A percentile compares a stretch with the other conserved stretches of the same genome.
These are phyloP conservation scores for Tuber brumale DNA, from an alignment of 495 filamentous ascomycete species.

Conservation along the genomic window DNA sequence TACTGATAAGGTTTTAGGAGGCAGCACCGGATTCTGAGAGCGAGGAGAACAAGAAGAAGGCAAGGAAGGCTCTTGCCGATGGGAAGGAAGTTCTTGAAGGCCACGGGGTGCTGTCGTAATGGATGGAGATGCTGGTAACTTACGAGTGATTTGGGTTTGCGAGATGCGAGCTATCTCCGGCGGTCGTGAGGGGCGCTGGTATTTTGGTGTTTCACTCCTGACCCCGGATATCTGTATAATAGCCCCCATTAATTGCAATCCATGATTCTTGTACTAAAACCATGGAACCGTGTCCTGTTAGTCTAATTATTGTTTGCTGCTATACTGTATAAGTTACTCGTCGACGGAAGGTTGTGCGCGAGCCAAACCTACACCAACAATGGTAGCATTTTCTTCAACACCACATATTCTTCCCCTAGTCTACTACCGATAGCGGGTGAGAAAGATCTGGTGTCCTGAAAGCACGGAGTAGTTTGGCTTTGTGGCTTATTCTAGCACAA, in stretches of 20 bases:
- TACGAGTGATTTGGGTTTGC: not conserved
- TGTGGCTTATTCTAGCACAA: too few species aligned
- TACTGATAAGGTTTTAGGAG: conserved; percentile 11
- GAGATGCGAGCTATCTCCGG: not conserved
- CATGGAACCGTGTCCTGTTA: not conserved
- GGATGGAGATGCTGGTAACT: too few species aligned
- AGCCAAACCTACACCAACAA: not conserved
- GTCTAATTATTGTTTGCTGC: not conserved
- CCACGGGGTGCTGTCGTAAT: conserved; percentile 12
- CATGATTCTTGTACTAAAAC: not conserved
- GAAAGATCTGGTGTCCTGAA: too few species aligned
- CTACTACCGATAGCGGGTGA: too few species aligned
- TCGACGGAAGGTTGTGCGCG: not conserved
- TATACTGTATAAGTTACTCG: too few species aligned
- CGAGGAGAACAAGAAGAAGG: conserved; percentile 40
- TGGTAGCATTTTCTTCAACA: too few species aligned
- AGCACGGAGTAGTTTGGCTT: too few species aligned
- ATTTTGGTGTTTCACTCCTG: not conserved
- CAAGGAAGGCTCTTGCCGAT: conserved; percentile 26
- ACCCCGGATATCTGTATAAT: not conserved
- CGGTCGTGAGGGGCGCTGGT: not conserved
- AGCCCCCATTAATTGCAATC: not conserved
- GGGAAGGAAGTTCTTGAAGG: conserved; percentile 22
- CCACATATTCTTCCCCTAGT: too few species aligned
- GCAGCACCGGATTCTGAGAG: conserved; percentile 44